phyloP scores from a whole-genome alignment of 495 filamentous ascomycete genomes.

The Tetracladium setigerum region DNA sequence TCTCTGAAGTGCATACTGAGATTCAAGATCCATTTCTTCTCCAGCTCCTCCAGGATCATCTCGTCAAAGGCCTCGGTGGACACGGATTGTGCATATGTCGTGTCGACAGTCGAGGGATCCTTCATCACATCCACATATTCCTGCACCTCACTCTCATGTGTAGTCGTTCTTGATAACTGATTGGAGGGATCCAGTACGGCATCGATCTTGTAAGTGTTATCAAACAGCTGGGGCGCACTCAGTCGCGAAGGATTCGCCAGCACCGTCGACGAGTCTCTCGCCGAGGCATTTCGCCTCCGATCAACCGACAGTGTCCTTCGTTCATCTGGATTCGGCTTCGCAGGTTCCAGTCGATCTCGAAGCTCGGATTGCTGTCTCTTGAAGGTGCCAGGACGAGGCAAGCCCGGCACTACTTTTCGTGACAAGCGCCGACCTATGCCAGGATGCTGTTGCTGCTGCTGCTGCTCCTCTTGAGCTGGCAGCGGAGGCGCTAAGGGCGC shows the following conservation, averaged over 20 bases:
- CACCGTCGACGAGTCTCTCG: constrained; percentile 10
- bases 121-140: constrained; percentile 14
- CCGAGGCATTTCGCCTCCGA: constrained; percentile 20
- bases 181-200: constrained; percentile 2
- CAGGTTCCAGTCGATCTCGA: constrained; percentile 61
- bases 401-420: constrained; percentile 66
- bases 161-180: neutral
- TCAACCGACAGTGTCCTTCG: constrained; percentile 70
- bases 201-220: constrained; percentile 12
- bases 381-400: constrained; percentile 70
- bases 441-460: constrained; percentile 26
- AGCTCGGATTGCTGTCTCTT: constrained; percentile 75
- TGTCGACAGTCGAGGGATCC: constrained; percentile 11
- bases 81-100: constrained; percentile 33
- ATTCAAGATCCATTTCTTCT: constrained; percentile 90
- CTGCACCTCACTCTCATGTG: constrained; percentile 8
- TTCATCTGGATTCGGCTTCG: constrained; percentile 51
- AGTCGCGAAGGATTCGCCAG: constrained; percentile 6
- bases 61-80: constrained; percentile 45
- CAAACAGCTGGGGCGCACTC: constrained; percentile 17
- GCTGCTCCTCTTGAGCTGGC: constrained; percentile 5
- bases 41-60: constrained; percentile 71
- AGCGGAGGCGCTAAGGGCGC: neutral
- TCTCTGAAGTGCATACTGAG: constrained; percentile 98
- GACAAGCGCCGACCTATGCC: constrained; percentile 49